Conservation (phyloP, 2,329 filamentous ascomycete genomes). For the Aspergillus amoenus region DNA sequence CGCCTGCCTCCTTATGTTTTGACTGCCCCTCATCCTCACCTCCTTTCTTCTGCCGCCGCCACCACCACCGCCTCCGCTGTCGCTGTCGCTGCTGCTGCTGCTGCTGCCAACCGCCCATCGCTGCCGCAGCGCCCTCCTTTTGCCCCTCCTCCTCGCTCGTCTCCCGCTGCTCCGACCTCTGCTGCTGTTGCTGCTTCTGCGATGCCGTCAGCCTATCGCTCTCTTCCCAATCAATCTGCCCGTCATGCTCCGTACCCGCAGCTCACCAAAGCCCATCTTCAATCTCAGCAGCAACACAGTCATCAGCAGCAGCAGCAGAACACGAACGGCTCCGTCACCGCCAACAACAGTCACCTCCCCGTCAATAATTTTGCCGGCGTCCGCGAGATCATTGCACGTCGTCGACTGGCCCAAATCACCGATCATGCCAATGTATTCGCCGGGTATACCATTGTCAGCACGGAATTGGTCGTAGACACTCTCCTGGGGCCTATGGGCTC, state of each 20-base stretch:
- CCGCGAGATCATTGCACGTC: conserved; percentile 42
- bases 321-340: conserved; percentile 13
- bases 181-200: conserved; percentile 37
- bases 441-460: conserved; percentile 44
- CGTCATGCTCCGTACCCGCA: conserved; percentile 40
- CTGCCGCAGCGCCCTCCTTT: conserved; percentile 34
- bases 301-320: conserved; percentile 16
- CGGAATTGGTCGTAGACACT: conserved; percentile 45
- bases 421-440: conserved; percentile 47
- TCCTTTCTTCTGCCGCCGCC: conserved; percentile 17
- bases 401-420: conserved; percentile 44
- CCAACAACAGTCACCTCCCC: conserved; percentile 27
- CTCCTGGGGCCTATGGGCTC: conserved; percentile 43
- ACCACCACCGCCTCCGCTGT: conserved; percentile 16
- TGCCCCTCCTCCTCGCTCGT: conserved; percentile 33
- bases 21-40: conserved; percentile 19
- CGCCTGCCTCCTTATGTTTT: conserved; percentile 23
- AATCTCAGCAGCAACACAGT: conserved; percentile 22
- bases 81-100: conserved; percentile 18
- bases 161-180: conserved; percentile 24
- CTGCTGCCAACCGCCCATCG: conserved; percentile 29
- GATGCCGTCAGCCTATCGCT: conserved; percentile 46
- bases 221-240: conserved; percentile 36
- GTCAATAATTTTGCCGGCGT: conserved; percentile 43
- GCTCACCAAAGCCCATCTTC: conserved; percentile 35